Evolutionary conservation across 805 yeast genomes (phyloP).

Genomic region (Lachancea sp.): DNA sequence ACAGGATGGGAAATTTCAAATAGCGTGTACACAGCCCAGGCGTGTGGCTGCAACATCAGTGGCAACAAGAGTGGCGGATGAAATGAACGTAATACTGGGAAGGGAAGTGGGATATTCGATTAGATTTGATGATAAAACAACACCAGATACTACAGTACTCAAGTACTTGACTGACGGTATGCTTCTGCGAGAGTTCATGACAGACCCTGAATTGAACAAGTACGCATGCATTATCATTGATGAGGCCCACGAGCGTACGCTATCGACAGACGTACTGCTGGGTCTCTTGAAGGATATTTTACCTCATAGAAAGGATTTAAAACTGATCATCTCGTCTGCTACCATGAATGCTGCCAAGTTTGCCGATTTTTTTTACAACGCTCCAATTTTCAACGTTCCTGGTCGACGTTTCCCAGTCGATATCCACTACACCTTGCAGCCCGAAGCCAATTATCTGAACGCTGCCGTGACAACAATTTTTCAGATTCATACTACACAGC

Average conservation of each 20-base stretch:
- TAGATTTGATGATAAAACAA: constrained; percentile 76
- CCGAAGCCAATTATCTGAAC: constrained; percentile 85
- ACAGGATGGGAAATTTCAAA: constrained; percentile 43
- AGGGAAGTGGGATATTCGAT: constrained; percentile 82
- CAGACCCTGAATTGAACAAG: constrained; percentile 59
- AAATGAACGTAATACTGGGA: constrained; percentile 76
- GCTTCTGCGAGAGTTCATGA: constrained; percentile 75
- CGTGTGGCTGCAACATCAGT: constrained; percentile 92
- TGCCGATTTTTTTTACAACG: constrained; percentile 69
- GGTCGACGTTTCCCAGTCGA: constrained; percentile 94
- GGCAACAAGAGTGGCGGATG: constrained; percentile 87
- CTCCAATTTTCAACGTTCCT: constrained; percentile 85
- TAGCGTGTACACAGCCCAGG: constrained; percentile 92
- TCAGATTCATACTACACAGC: constrained; percentile 65
- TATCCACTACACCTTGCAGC: constrained; percentile 72
- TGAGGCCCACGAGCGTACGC: constrained; percentile 95
- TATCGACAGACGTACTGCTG: constrained; percentile 79
- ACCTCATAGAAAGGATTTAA: constrained; percentile 56
- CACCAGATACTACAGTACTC: constrained; percentile 52
- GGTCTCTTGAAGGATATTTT: constrained; percentile 74
- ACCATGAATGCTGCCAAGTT: constrained; percentile 88
- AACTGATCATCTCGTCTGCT: constrained; percentile 82
- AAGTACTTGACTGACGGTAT: constrained; percentile 97
- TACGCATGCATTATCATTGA: constrained; percentile 89
- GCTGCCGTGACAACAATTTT: constrained; percentile 85